phyloP scores from a whole-genome alignment of 495 filamentous ascomycete genomes.

The Massariosphaeria phaeospora region DNA sequence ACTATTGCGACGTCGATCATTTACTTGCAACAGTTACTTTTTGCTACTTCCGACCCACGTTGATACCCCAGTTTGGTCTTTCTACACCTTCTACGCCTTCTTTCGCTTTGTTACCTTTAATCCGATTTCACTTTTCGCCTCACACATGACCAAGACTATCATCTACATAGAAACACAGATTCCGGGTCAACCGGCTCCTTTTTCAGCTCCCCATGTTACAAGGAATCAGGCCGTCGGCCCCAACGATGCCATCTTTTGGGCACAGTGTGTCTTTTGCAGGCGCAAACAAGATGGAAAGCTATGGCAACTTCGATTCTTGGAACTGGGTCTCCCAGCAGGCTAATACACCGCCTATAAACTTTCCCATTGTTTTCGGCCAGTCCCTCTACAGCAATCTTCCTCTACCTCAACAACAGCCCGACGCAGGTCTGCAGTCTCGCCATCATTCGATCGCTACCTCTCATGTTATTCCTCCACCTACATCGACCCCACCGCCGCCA shows the following conservation, averaged over 20 bases:
- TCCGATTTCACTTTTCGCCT: too few species aligned
- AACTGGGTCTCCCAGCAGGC: conserved; percentile 9
- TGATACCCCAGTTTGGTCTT: too few species aligned
- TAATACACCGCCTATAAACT: neutral
- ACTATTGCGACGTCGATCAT: too few species aligned
- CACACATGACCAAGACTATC: too few species aligned
- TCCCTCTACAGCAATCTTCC: conserved; percentile 13
- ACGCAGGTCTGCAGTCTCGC: conserved; percentile 5
- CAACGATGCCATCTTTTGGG: conserved; percentile 27
- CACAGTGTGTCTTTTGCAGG: conserved; percentile 19
- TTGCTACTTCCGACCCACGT: too few species aligned
- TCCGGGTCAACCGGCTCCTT: too few species aligned
- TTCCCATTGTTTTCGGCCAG: conserved; percentile 12
- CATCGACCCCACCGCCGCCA: conserved; percentile 17
- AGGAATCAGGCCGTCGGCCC: conserved; percentile 19
- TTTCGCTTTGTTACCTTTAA: too few species aligned
- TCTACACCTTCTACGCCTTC: too few species aligned
- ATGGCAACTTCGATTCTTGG: conserved; percentile 21
- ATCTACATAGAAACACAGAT: too few species aligned
- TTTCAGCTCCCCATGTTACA: conserved; percentile 24
- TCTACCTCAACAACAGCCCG: neutral
- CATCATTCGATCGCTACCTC: conserved; percentile 23
- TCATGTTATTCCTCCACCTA: neutral
- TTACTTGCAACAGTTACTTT: too few species aligned
- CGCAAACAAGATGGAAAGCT: conserved; percentile 27